Conservation (phyloP, 1,284 basidiomycete species). For the Tetrapyrgos nigripes region DNA sequence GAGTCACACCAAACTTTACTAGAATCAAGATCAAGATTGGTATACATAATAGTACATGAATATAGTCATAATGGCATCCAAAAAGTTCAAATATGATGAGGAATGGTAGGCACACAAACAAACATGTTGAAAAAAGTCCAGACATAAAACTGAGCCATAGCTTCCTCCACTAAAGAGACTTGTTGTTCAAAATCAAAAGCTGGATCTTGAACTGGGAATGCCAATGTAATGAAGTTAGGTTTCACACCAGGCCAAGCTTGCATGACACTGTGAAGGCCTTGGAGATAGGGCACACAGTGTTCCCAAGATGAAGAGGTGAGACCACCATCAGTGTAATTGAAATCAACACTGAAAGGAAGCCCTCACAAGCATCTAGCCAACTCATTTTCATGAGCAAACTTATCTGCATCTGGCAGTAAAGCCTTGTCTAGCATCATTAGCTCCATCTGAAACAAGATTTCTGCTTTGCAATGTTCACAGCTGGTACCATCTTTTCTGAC, state of each 20-base stretch:
- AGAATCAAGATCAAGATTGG: too few species aligned
- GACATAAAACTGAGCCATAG: neutral
- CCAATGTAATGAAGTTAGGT: neutral
- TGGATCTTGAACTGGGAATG: neutral
- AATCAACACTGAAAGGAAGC: neutral
- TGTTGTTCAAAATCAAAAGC: neutral
- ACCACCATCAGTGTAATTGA: neutral
- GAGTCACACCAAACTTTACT: too few species aligned
- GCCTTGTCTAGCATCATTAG: neutral
- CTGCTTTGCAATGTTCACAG: neutral
- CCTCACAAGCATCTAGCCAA: neutral
- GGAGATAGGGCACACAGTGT: neutral
- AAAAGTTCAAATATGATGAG: too few species aligned
- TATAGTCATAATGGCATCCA: too few species aligned
- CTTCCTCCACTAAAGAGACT: neutral
- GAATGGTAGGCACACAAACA: neutral
- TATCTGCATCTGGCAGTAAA: neutral
- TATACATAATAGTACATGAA: too few species aligned
- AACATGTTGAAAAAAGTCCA: neutral
- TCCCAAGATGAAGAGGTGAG: neutral
- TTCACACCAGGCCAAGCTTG: neutral
- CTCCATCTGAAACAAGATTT: neutral
- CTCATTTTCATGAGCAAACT: neutral
- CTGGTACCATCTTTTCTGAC: neutral
- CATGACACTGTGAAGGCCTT: neutral